Evolutionary conservation across 2,329 filamentous ascomycete genomes (phyloP).

Genomic region (Alternaria postmessia): DNA sequence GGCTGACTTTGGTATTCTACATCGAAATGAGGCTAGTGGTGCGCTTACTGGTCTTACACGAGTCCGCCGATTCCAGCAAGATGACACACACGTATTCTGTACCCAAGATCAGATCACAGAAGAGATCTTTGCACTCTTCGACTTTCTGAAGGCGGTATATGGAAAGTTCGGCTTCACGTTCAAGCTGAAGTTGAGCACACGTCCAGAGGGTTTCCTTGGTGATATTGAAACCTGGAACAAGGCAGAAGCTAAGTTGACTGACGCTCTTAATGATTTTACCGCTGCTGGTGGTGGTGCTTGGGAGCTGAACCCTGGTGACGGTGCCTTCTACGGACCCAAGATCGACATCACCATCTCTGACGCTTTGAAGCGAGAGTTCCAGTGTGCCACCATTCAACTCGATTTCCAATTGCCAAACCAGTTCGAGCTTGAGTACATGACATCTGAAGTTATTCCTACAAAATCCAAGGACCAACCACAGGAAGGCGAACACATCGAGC

Average conservation of each 20-base stretch:
- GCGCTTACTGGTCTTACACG: conserved; percentile 89
- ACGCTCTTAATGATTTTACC: conserved; percentile 79
- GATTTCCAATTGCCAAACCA: conserved; percentile 87
- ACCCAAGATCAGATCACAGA: conserved; percentile 77
- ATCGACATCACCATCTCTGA: conserved; percentile 96
- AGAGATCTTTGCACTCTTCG: conserved; percentile 84
- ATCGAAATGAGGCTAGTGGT: conserved; percentile 94
- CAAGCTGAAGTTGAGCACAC: conserved; percentile 93
- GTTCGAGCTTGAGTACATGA: conserved; percentile 88
- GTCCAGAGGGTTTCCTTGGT: conserved; percentile 87
- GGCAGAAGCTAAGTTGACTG: conserved; percentile 81
- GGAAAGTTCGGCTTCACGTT: conserved; percentile 88
- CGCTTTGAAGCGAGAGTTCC: conserved; percentile 81
- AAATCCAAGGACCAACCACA: conserved; percentile 43
- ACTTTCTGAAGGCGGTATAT: conserved; percentile 83
- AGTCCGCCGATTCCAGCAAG: conserved; percentile 93
- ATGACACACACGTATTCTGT: conserved; percentile 97
- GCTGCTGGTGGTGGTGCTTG: conserved; percentile 70
- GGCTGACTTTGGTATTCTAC: conserved; percentile 94
- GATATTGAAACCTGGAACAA: conserved; percentile 86
- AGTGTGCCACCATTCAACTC: conserved; percentile 93
- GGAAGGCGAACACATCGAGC: conserved; percentile 35
- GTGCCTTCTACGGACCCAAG: conserved; percentile 98
- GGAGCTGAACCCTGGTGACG: conserved; percentile 93
- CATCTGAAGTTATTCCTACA: conserved; percentile 65